Percentiles rank a stretch among this genome's conserved stretches.
These are phyloP conservation scores for Blastobotrys raffinosifermentans DNA, from an alignment of 1,139 yeast species.

Conservation along the genomic window DNA sequence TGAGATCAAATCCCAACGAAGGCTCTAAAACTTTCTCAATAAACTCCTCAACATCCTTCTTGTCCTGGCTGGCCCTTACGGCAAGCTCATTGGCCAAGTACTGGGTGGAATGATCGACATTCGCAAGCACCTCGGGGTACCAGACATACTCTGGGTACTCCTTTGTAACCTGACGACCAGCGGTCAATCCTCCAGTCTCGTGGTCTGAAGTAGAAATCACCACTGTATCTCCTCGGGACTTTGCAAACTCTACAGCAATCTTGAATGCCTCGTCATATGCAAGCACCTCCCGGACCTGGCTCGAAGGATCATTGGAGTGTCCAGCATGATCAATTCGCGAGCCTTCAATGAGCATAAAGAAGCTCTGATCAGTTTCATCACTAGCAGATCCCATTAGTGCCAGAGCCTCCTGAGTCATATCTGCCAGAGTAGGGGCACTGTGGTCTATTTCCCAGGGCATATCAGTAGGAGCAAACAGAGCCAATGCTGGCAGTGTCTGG, in stretches of 20 bases:
- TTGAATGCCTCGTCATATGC: conserved; percentile 72
- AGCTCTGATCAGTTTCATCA: conserved; percentile 64
- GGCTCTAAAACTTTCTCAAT: conserved; percentile 44
- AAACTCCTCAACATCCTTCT: conserved; percentile 38
- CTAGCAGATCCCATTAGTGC: conserved; percentile 59
- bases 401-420: conserved; percentile 65
- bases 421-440: conserved; percentile 66
- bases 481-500: conserved; percentile 64
- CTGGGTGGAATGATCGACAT: conserved; percentile 71
- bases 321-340: conserved; percentile 92
- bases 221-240: conserved; percentile 62
- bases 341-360: conserved; percentile 77
- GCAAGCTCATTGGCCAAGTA: conserved; percentile 43
- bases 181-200: conserved; percentile 82
- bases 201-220: conserved; percentile 80
- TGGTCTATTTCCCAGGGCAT: conserved; percentile 81
- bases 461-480: conserved; percentile 62
- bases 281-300: conserved; percentile 71
- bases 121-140: conserved; percentile 65
- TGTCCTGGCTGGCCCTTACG: conserved; percentile 19
- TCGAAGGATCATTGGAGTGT: conserved; percentile 82
- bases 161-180: conserved; percentile 64
- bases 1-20: conserved; percentile 60
- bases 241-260: conserved; percentile 60
- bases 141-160: conserved; percentile 63